phyloP scores from a whole-genome alignment of 495 filamentous ascomycete species.

The Aspergillus ostianus region DNA sequence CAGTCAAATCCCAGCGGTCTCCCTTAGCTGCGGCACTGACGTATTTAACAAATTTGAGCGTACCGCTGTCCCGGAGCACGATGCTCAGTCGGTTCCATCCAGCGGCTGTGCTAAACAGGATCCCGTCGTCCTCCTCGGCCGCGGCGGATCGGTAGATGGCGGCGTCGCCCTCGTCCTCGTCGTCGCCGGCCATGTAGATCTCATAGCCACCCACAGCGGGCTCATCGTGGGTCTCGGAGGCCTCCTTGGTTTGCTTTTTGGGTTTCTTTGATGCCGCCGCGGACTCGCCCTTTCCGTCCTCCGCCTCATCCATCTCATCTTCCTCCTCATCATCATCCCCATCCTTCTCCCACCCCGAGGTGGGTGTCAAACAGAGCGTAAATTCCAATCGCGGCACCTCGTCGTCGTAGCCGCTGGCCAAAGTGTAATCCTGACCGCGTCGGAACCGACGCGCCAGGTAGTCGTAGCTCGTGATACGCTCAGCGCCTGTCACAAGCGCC shows the following conservation, averaged over 20 bases:
- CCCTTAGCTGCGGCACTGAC: constrained; percentile 77
- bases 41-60: constrained; percentile 94
- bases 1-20: constrained; percentile 90
- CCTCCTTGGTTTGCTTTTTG: constrained; percentile 19
- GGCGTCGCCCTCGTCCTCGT: constrained; percentile 57
- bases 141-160: constrained; percentile 78
- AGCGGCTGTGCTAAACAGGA: constrained; percentile 84
- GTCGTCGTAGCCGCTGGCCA: constrained; percentile 77
- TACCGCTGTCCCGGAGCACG: constrained; percentile 82
- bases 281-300: constrained; percentile 22
- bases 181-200: constrained; percentile 88
- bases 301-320: constrained; percentile 37
- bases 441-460: constrained; percentile 81
- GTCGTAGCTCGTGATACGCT: constrained; percentile 57
- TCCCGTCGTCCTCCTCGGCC: constrained; percentile 82
- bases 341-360: constrained; percentile 75
- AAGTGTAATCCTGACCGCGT: constrained; percentile 82
- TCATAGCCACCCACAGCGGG: constrained; percentile 76
- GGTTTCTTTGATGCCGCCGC: constrained; percentile 12
- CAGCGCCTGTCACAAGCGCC: constrained; percentile 71
- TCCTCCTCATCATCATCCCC: constrained; percentile 54
- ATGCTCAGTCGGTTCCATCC: constrained; percentile 88
- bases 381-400: constrained; percentile 83
- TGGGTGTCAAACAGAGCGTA: constrained; percentile 80
- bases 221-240: constrained; percentile 44